A percentile compares a stretch with the other conserved stretches of the same genome.
phyloP scores from a whole-genome alignment of 2,329 filamentous ascomycete genomes.

The Apiospora kogelbergensis region DNA sequence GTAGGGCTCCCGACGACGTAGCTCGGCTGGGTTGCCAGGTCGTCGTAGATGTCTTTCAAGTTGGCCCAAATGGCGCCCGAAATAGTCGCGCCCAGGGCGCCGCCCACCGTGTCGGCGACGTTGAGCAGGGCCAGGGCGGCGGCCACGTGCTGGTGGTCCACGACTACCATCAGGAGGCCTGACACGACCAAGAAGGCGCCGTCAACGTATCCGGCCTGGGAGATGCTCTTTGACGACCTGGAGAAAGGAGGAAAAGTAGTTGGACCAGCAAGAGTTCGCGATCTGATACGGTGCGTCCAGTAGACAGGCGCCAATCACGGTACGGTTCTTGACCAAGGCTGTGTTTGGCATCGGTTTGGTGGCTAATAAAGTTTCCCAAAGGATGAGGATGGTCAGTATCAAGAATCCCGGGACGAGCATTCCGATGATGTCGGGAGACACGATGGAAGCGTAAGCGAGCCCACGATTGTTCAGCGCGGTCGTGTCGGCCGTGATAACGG shows the following conservation, averaged over 20 bases:
- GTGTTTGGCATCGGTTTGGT: too few relatives aligned
- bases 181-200: conserved; percentile 35
- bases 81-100: conserved; percentile 55
- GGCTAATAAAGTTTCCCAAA: too few relatives aligned
- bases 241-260: conserved; percentile 57
- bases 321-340: too few relatives aligned
- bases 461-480: too few relatives aligned
- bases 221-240: conserved; percentile 41
- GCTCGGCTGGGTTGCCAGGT: too few relatives aligned
- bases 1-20: too few relatives aligned
- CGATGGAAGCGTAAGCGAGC: too few relatives aligned
- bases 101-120: conserved; percentile 56
- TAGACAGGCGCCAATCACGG: conserved; percentile 41
- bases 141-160: conserved; percentile 54
- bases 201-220: conserved; percentile 38
- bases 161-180: not conserved
- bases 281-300: conserved; percentile 42
- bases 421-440: not conserved
- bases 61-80: conserved; percentile 60
- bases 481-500: too few relatives aligned
- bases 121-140: conserved; percentile 54
- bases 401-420: not conserved
- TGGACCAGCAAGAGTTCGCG: conserved; percentile 52
- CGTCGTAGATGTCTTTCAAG: not conserved
- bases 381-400: too few relatives aligned